Base-by-base conservation (phyloP, 192 early-diverging fungal species). In the Glomus cerebriforme region DNA sequence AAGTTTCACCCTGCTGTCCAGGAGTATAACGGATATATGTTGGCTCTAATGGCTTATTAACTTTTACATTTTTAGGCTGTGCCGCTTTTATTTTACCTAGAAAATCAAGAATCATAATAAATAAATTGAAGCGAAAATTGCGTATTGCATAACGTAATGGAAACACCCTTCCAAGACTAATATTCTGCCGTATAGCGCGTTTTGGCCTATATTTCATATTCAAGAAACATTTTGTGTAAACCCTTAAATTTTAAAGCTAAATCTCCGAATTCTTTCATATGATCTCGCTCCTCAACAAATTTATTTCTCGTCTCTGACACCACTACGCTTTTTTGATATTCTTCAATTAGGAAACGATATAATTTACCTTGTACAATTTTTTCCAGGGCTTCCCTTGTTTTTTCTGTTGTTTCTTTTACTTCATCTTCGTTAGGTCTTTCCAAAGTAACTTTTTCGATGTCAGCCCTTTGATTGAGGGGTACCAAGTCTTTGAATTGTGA, bases 21-120 rank as follows among this genome's bases (percentile, higher is more conserved):
- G 97, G 96, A 69, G 95, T 96, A 86, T 99, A 98, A 74, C 93
- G 87, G 66, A 99, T 93, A 80, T 93, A 97, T 39, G 88, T 89
- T 1, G 97, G 95, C 59, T 90, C 95, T 73, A 77, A 79, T 26
- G 86, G 82, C 29, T 86, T 86, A 60, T 87, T 88, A 31, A 83
- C 86, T 10, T 86, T 83, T 32, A 88, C 82, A 59, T 83, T 87
- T 54, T 89, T 94, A 24, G 88, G 92, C 68, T 87, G 86, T 7
- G 87, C 84, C 19, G 90, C 87, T 75, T 84, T 86, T 77, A 95
- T 92, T 83, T 85, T 92, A 26, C 89, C 92, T 86, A 77, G 37
- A 77, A 27, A 22, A 49, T 83, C 24, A 64, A 70, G 17, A 47
- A 49, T 37, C 19, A 34, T n/a, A 60, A 76, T 59, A 54, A 43